These are phyloP conservation scores for Penstemon davidsonii DNA, from an alignment of 257 asterid genomes.

Conservation along the genomic window DNA sequence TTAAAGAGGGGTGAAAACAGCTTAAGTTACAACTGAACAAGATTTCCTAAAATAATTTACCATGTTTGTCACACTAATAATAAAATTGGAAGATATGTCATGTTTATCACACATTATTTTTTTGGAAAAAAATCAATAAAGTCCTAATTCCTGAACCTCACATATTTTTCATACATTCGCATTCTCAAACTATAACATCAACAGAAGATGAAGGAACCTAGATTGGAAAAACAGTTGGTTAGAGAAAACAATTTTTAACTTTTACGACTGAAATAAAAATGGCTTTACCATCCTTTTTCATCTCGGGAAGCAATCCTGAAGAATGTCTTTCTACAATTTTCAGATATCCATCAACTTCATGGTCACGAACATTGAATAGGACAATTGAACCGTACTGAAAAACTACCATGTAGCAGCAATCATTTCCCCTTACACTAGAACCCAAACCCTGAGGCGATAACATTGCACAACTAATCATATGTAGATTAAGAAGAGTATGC, in stretches of 20 bases:
- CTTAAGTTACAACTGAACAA: too few species aligned
- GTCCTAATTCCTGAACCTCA: too few species aligned
- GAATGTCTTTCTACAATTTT: conserved; percentile 77
- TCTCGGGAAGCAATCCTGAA: conserved; percentile 88
- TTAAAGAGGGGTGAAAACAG: too few species aligned
- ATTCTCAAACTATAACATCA: conserved; percentile 9
- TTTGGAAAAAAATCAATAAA: too few species aligned
- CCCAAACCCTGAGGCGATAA: conserved; percentile 52
- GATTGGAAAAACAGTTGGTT: not conserved
- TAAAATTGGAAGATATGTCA: too few species aligned
- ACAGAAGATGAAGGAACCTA: not conserved
- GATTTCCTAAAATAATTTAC: too few species aligned
- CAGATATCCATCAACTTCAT: conserved; percentile 81
- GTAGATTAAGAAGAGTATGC: not conserved
- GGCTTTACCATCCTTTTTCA: conserved; percentile 85
- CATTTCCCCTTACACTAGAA: conserved; percentile 63
- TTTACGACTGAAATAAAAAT: conserved; percentile 8
- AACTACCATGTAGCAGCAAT: conserved; percentile 82
- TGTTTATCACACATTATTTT: too few species aligned
- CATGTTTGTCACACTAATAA: too few species aligned
- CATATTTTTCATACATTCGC: not conserved
- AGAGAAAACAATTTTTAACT: not conserved
- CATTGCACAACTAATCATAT: conserved; percentile 18
- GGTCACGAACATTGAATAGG: conserved; percentile 77
- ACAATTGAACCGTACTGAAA: conserved; percentile 96